These are phyloP conservation scores for Tetrapisispora pingtungensis DNA, from an alignment of 805 yeast genomes.

Conservation along the genomic window DNA sequence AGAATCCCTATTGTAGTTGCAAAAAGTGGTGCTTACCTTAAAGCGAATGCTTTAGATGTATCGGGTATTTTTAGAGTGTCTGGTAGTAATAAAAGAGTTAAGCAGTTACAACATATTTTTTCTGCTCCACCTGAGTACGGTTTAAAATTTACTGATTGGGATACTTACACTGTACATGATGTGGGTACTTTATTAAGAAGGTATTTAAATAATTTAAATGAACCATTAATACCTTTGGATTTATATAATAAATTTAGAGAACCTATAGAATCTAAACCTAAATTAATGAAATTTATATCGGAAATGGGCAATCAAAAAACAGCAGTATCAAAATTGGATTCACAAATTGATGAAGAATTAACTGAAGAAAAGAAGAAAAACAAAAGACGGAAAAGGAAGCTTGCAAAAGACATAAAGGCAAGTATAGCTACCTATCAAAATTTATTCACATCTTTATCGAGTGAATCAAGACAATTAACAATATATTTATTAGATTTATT, in stretches of 20 bases:
- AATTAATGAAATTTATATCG: constrained; percentile 55
- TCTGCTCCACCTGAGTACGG: constrained; percentile 88
- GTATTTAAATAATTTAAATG: constrained; percentile 78
- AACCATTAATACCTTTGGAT: constrained; percentile 77
- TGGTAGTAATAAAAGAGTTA: constrained; percentile 81
- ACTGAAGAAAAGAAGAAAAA: constrained; percentile 28
- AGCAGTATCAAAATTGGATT: neutral
- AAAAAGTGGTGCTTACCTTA: constrained; percentile 80
- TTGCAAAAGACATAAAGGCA: constrained; percentile 54
- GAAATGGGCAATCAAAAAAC: neutral
- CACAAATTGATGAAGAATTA: constrained; percentile 3
- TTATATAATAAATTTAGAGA: constrained; percentile 69
- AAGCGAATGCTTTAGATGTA: constrained; percentile 62
- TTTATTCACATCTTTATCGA: constrained; percentile 61
- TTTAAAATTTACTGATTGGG: constrained; percentile 70
- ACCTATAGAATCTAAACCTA: constrained; percentile 58
- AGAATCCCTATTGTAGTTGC: constrained; percentile 91
- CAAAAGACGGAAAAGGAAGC: constrained; percentile 37
- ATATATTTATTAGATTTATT: constrained; percentile 80
- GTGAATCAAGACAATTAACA: constrained; percentile 68
- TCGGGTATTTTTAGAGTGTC: constrained; percentile 93
- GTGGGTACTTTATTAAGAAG: constrained; percentile 87
- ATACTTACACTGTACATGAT: constrained; percentile 90
- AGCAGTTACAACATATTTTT: constrained; percentile 74
- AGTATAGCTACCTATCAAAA: constrained; percentile 64